These are phyloP conservation scores for Amylocystis lapponica DNA, from an alignment of 768 basidiomycete genomes.

Conservation along the genomic window DNA sequence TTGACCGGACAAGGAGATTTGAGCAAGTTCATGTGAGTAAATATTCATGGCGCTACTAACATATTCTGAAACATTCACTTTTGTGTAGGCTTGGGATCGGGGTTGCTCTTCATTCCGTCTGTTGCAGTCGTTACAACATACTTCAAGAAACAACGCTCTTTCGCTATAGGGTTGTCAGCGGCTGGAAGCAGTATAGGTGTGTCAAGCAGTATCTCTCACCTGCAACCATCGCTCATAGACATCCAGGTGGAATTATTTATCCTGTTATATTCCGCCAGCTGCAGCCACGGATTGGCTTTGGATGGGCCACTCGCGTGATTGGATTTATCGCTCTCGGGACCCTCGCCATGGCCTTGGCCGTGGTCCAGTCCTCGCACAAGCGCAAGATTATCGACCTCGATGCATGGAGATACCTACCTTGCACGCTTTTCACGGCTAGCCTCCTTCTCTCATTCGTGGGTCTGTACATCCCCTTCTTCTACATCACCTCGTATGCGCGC, in stretches of 20 bases:
- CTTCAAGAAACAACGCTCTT: constrained; percentile 40
- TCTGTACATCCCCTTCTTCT: constrained; percentile 2
- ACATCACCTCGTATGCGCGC: background rate
- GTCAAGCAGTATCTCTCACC: background rate
- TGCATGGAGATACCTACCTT: background rate
- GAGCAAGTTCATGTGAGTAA: no score
- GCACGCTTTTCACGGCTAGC: background rate
- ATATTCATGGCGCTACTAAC: no score
- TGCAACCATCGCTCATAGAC: background rate
- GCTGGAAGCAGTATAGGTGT: constrained; percentile 35
- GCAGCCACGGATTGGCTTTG: constrained; percentile 35
- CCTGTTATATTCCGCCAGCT: constrained; percentile 52
- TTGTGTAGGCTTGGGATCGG: constrained; percentile 45
- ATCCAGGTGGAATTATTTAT: constrained; percentile 31
- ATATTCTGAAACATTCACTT: no score
- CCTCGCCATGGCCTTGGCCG: constrained; percentile 10
- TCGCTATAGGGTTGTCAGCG: constrained; percentile 51
- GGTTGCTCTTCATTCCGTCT: constrained; percentile 46
- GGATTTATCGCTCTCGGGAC: constrained; percentile 33
- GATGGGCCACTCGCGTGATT: constrained; percentile 35
- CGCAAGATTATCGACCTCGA: background rate
- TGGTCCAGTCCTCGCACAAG: constrained; percentile 3
- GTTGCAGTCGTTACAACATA: constrained; percentile 44
- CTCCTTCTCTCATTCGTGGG: background rate
- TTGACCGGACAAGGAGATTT: no score